Percentiles rank a stretch among this genome's conserved stretches.
These are phyloP conservation scores for Xylariales sp. DNA, from an alignment of 2,329 filamentous ascomycete species.

Conservation along the genomic window DNA sequence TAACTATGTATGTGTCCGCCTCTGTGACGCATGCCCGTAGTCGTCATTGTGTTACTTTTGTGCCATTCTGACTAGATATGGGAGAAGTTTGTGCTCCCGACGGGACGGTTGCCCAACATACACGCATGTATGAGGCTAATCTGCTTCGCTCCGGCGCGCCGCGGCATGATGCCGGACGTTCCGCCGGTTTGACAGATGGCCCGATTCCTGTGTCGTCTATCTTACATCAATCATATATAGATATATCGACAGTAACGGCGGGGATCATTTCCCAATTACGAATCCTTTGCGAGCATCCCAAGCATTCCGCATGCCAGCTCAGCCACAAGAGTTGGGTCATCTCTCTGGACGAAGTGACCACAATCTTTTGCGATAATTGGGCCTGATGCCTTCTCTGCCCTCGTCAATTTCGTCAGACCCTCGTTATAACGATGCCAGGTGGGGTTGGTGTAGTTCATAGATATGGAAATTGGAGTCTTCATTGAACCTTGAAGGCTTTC, in stretches of 20 bases:
- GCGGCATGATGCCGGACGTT: neutral
- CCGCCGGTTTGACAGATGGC: neutral
- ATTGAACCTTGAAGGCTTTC: slow-evolving; percentile 54
- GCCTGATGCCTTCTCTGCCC: slow-evolving; percentile 53
- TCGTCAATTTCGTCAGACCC: slow-evolving; percentile 59
- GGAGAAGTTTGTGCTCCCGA: slow-evolving; percentile 6
- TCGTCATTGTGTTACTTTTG: slow-evolving; percentile 10
- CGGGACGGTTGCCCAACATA: slow-evolving; percentile 13
- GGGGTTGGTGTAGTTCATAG: slow-evolving; percentile 63
- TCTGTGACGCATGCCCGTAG: neutral
- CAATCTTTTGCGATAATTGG: slow-evolving; percentile 60
- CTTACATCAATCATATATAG: neutral
- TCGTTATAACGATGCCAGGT: slow-evolving; percentile 66
- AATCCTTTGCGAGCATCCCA: slow-evolving; percentile 14
- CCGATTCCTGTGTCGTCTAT: neutral
- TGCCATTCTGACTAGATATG: neutral
- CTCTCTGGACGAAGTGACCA: slow-evolving; percentile 67
- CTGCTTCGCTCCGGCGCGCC: slow-evolving; percentile 3
- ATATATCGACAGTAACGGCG: neutral
- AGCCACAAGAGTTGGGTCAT: slow-evolving; percentile 61
- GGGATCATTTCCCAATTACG: slow-evolving; percentile 6
- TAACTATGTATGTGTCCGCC: slow-evolving; percentile 16
- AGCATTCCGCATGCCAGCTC: slow-evolving; percentile 40
- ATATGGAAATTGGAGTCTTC: slow-evolving; percentile 52
- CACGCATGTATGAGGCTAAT: neutral